Evolutionary conservation across 2,329 filamentous ascomycete species (phyloP).

Genomic region (Claviceps sp.): DNA sequence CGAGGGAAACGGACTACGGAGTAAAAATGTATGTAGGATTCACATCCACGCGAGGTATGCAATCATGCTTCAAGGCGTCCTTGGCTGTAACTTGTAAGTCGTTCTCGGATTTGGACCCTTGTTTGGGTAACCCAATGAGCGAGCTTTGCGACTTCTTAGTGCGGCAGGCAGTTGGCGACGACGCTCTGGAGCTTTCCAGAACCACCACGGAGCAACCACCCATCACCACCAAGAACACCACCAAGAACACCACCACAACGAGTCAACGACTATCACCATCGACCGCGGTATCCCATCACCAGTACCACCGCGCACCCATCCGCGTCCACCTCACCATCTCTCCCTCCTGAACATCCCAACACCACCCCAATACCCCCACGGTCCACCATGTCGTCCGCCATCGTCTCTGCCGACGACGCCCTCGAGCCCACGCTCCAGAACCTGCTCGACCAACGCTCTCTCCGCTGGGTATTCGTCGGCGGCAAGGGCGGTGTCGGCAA

Average conservation of each 20-base stretch:
- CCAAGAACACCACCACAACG: not conserved
- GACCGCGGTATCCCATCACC: not conserved
- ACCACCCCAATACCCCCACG: not conserved
- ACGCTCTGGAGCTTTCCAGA: conserved; percentile 3
- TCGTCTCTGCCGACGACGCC: conserved; percentile 45
- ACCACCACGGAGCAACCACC: not conserved
- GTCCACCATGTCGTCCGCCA: conserved; percentile 26
- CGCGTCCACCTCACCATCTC: not conserved
- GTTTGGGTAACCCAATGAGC: too few relatives aligned
- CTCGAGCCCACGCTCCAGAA: conserved; percentile 90
- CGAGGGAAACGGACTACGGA: too few relatives aligned
- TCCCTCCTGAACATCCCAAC: not conserved
- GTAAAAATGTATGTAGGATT: too few relatives aligned
- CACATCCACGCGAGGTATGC: too few relatives aligned
- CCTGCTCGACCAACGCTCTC: conserved; percentile 85
- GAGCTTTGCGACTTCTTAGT: too few relatives aligned
- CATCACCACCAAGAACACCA: not conserved
- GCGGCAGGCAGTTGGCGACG: not conserved
- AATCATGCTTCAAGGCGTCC: too few relatives aligned
- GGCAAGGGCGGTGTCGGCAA: conserved; percentile 98
- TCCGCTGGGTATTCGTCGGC: conserved; percentile 98
- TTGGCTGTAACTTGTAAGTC: too few relatives aligned
- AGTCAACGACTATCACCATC: not conserved
- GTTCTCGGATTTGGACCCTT: too few relatives aligned
- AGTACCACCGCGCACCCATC: not conserved